These are phyloP conservation scores for Chlorella vulgaris DNA, from an alignment of 139 green algal genomes.

Conservation along the genomic window DNA sequence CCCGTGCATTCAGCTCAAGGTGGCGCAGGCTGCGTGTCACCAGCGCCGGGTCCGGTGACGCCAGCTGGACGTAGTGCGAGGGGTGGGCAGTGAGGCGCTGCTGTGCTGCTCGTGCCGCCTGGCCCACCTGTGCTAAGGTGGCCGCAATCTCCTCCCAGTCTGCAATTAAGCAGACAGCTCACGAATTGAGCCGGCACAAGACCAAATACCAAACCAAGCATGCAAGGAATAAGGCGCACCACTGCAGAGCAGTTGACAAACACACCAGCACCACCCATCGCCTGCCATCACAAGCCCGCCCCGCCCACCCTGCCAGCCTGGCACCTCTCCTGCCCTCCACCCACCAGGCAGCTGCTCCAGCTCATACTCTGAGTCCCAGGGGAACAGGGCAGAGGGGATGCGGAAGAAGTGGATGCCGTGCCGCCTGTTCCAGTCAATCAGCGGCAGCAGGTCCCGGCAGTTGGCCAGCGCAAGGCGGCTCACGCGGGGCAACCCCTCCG, in stretches of 20 bases:
- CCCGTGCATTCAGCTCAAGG: conserved; percentile 68
- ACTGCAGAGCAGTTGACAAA: no score
- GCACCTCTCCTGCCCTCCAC: neutral
- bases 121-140: conserved; percentile 41
- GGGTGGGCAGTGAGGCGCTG: conserved; percentile 52
- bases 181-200: neutral
- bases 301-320: no score
- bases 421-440: conserved; percentile 66
- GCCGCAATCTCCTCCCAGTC: conserved; percentile 15
- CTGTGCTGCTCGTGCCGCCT: conserved; percentile 45
- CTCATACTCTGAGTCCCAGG: conserved; percentile 58
- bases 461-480: conserved; percentile 65
- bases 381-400: conserved; percentile 57
- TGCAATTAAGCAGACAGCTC: neutral
- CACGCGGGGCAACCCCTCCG: conserved; percentile 56
- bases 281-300: neutral
- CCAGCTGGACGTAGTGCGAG: conserved; percentile 60
- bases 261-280: no score
- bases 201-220: no score
- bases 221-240: no score
- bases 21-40: conserved; percentile 54
- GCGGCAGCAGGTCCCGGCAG: conserved; percentile 46
- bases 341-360: conserved; percentile 60
- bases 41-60: conserved; percentile 21
- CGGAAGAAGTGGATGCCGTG: conserved; percentile 73